phyloP scores from a whole-genome alignment of 441 rosid species.

The Euphorbia corollata region DNA sequence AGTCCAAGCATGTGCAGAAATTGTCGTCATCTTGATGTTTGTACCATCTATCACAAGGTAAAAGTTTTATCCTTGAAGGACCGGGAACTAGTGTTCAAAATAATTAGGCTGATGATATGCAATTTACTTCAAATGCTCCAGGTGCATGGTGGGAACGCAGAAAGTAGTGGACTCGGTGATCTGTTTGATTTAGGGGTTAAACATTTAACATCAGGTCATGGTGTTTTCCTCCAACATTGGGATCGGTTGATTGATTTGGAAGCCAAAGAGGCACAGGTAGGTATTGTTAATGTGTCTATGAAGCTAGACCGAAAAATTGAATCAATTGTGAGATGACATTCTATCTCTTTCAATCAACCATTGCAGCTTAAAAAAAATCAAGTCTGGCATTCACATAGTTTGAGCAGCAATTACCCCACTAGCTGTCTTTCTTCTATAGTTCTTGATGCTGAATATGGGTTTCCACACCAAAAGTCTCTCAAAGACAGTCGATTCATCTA shows the following conservation, averaged over 20 bases:
- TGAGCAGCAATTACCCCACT: slow-evolving; percentile 34
- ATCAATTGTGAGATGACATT: slow-evolving; percentile 11
- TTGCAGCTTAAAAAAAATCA: slow-evolving; percentile 61
- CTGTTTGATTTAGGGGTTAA: slow-evolving; percentile 58
- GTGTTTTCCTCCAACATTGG: slow-evolving; percentile 68
- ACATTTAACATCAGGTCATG: slow-evolving; percentile 63
- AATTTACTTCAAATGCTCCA: slow-evolving; percentile 30
- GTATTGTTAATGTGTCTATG: slow-evolving; percentile 1
- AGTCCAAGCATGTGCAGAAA: slow-evolving; percentile 73
- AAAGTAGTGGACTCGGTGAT: slow-evolving; percentile 80
- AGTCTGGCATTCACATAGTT: slow-evolving; percentile 45
- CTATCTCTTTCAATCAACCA: slow-evolving; percentile 9
- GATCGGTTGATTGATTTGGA: slow-evolving; percentile 80
- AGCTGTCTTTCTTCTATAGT: slow-evolving; percentile 64
- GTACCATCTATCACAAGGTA: slow-evolving; percentile 96
- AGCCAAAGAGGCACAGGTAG: slow-evolving; percentile 83
- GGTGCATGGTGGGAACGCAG: slow-evolving; percentile 83
- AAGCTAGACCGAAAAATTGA: background rate
- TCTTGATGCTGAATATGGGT: slow-evolving; percentile 54
- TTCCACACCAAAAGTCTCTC: slow-evolving; percentile 38
- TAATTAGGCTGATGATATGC: slow-evolving; percentile 9
- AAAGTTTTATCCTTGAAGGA: slow-evolving; percentile 14
- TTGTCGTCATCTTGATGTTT: slow-evolving; percentile 88
- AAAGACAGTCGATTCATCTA: slow-evolving; percentile 59
- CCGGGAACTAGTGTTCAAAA: background rate